Conservation (phyloP, 257 asterid species). For the Primulina eburnea region DNA sequence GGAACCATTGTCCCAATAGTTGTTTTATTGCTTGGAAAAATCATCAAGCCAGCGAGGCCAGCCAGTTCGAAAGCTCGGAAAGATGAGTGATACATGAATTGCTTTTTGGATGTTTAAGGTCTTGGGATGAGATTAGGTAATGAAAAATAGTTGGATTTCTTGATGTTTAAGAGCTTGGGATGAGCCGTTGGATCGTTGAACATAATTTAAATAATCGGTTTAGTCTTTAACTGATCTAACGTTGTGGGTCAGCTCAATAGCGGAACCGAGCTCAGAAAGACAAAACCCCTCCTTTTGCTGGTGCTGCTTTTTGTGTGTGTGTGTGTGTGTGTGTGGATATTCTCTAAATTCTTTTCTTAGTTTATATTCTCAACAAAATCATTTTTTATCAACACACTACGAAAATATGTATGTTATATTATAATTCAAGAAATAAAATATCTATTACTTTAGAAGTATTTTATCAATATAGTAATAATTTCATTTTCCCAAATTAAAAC, state of each 20-base stretch:
- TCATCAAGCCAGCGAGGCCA: conserved; percentile 74
- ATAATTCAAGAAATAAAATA: too few relatives aligned
- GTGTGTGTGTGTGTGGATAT: too few relatives aligned
- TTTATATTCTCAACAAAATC: too few relatives aligned
- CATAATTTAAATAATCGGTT: conserved; percentile 7
- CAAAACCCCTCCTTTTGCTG: too few relatives aligned
- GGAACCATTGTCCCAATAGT: conserved; percentile 71
- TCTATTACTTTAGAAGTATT: too few relatives aligned
- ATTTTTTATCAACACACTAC: too few relatives aligned
- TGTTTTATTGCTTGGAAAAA: conserved; percentile 61
- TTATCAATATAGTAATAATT: neutral
- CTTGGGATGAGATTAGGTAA: conserved; percentile 21
- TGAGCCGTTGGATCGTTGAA: conserved; percentile 9
- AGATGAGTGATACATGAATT: conserved; percentile 48
- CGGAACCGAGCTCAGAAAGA: too few relatives aligned
- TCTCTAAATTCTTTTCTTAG: too few relatives aligned
- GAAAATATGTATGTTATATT: too few relatives aligned
- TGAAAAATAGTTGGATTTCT: conserved; percentile 8
- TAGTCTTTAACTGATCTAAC: neutral
- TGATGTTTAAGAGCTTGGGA: conserved; percentile 9
- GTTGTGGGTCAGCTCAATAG: neutral
- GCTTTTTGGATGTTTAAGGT: conserved; percentile 19
- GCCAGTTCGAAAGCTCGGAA: conserved; percentile 65
- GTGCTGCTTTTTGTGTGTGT: too few relatives aligned
- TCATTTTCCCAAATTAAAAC: conserved; percentile 2